These are phyloP conservation scores for Cubamyces lactineus DNA, from an alignment of 768 basidiomycete species.

Conservation along the genomic window DNA sequence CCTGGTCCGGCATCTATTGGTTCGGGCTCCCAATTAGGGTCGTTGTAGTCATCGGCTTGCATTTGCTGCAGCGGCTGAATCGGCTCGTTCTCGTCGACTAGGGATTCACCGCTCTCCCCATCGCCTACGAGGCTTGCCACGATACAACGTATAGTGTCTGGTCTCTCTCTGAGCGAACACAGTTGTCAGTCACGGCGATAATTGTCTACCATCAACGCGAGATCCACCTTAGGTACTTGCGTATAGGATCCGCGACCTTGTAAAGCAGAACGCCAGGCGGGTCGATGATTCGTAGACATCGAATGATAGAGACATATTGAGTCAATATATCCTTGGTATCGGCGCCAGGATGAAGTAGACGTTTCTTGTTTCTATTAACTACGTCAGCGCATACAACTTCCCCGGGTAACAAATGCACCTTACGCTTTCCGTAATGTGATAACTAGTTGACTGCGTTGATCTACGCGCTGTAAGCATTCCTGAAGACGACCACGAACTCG, in stretches of 20 bases:
- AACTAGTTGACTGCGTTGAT: slow-evolving; percentile 78
- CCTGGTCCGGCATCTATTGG: slow-evolving; percentile 96
- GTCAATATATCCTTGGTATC: slow-evolving; percentile 89
- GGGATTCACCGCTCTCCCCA: slow-evolving; percentile 75
- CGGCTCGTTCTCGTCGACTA: slow-evolving; percentile 85
- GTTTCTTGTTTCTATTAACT: slow-evolving; percentile 68
- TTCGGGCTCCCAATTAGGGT: slow-evolving; percentile 95
- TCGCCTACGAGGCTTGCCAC: slow-evolving; percentile 90
- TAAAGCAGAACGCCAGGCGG: slow-evolving; percentile 91
- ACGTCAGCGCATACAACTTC: background rate
- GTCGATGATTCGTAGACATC: slow-evolving; percentile 87
- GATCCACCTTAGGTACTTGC: slow-evolving; percentile 87
- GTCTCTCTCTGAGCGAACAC: slow-evolving; percentile 61
- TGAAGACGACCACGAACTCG: slow-evolving; percentile 31
- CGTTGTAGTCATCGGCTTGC: slow-evolving; percentile 84
- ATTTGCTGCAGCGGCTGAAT: slow-evolving; percentile 73
- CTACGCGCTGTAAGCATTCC: slow-evolving; percentile 82
- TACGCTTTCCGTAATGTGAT: slow-evolving; percentile 80
- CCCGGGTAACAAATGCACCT: slow-evolving; percentile 29
- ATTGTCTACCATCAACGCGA: too few relatives aligned
- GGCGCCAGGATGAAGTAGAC: slow-evolving; percentile 93
- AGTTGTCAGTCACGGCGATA: background rate
- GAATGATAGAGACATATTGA: slow-evolving; percentile 92
- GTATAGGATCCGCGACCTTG: slow-evolving; percentile 92
- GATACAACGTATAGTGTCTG: slow-evolving; percentile 93